Conservation (phyloP, 768 basidiomycete species). For the Termitomyces sp. region DNA sequence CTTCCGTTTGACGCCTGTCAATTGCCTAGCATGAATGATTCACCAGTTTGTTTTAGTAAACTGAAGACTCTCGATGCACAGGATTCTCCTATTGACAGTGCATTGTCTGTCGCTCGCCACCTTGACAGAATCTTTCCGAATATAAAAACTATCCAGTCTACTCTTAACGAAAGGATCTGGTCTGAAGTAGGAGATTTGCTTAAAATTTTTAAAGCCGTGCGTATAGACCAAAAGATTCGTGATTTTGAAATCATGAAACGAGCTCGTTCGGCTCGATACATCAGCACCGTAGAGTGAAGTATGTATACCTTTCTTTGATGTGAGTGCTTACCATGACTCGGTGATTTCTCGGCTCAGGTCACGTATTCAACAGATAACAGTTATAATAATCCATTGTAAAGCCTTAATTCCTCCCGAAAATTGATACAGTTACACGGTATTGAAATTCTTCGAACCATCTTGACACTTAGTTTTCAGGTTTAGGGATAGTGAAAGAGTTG, state of each 20-base stretch:
- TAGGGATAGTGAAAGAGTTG: neutral
- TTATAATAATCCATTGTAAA: neutral
- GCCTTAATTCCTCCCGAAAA: neutral
- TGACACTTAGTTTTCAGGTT: neutral
- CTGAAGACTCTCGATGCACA: constrained; percentile 3
- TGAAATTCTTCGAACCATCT: neutral
- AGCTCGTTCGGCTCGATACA: neutral
- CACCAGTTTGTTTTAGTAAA: neutral
- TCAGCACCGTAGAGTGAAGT: neutral
- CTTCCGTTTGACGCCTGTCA: constrained; percentile 2
- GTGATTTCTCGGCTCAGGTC: neutral
- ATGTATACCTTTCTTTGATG: neutral
- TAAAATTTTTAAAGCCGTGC: neutral
- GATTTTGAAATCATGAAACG: neutral
- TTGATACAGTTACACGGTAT: neutral
- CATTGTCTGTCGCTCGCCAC: constrained; percentile 1
- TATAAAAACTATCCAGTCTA: neutral
- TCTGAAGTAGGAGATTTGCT: neutral
- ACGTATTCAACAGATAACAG: neutral
- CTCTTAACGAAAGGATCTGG: neutral
- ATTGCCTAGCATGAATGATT: neutral
- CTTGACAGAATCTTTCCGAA: constrained; percentile 7
- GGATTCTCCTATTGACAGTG: neutral
- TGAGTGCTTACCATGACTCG: neutral
- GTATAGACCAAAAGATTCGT: neutral